Evolutionary conservation across 352 stramenopile species (phyloP).

Genomic region (Saprolegnia diclina): DNA sequence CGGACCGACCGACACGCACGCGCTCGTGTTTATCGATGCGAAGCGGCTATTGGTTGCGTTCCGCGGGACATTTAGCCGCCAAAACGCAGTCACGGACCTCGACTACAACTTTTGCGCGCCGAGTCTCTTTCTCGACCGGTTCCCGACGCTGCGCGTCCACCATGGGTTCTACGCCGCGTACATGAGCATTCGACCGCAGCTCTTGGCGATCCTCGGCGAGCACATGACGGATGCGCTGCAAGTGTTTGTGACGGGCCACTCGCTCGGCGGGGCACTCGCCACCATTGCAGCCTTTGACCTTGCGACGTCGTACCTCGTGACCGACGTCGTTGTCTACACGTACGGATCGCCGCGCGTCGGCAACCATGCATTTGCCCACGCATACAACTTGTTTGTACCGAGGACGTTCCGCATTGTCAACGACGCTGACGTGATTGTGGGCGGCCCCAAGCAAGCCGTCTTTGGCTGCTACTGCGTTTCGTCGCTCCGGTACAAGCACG

Average conservation of each 20-base stretch:
- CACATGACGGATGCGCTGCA: neutral
- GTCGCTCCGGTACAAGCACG: slow-evolving; percentile 30
- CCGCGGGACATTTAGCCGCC: neutral
- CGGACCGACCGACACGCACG: slow-evolving; percentile 14
- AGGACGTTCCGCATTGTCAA: slow-evolving; percentile 28
- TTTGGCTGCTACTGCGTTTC: slow-evolving; percentile 23
- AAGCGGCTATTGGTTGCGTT: slow-evolving; percentile 6
- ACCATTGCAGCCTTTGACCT: slow-evolving; percentile 16
- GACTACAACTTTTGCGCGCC: slow-evolving; percentile 14
- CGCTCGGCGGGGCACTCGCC: slow-evolving; percentile 9
- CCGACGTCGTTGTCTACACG: slow-evolving; percentile 31
- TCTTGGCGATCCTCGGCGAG: neutral
- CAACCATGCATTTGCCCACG: slow-evolving; percentile 29
- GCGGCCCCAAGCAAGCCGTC: slow-evolving; percentile 27
- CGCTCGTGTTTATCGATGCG: slow-evolving; percentile 11
- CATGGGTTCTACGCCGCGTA: slow-evolving; percentile 15
- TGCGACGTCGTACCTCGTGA: neutral
- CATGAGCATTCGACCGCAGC: neutral
- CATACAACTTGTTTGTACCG: slow-evolving; percentile 23
- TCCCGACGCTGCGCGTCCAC: slow-evolving; percentile 11
- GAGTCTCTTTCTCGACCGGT: neutral
- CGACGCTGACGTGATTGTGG: slow-evolving; percentile 30
- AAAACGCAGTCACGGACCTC: slow-evolving; percentile 14
- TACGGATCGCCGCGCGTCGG: slow-evolving; percentile 34
- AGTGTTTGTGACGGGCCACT: slow-evolving; percentile 10